Evolutionary conservation across 1,284 basidiomycete genomes (phyloP).

Genomic region (Mycosarcoma mackinlayi): DNA sequence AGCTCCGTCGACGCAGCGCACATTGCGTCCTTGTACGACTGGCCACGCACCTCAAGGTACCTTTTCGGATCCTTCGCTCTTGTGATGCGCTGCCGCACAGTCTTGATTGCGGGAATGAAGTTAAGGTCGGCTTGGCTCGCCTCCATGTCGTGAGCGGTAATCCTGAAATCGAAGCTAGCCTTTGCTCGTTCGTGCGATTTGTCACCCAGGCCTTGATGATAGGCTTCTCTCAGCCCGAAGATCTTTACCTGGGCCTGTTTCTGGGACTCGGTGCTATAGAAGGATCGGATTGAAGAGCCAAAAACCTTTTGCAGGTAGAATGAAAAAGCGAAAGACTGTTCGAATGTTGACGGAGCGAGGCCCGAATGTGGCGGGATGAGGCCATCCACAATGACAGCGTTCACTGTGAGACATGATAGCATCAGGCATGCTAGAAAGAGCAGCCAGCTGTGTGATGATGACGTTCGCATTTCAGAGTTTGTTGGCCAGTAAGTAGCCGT

Average conservation of each 20-base stretch:
- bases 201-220: slow-evolving; percentile 42
- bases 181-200: slow-evolving; percentile 36
- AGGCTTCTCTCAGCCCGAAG: slow-evolving; percentile 42
- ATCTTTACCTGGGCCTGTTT: slow-evolving; percentile 11
- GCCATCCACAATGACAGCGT: slow-evolving; percentile 17
- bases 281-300: slow-evolving; percentile 7
- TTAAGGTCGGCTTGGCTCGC: slow-evolving; percentile 14
- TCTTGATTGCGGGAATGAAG: slow-evolving; percentile 40
- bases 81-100: slow-evolving; percentile 39
- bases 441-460: slow-evolving; percentile 6
- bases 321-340: slow-evolving; percentile 29
- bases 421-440: slow-evolving; percentile 10
- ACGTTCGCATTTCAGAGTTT: slow-evolving; percentile 3
- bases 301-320: slow-evolving; percentile 26
- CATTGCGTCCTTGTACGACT: slow-evolving; percentile 39
- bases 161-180: slow-evolving; percentile 28
- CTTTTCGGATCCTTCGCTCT: slow-evolving; percentile 30
- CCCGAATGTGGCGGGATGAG: slow-evolving; percentile 22
- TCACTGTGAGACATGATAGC: slow-evolving; percentile 10
- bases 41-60: slow-evolving; percentile 44
- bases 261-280: not conserved
- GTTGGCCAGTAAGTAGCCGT: slow-evolving; percentile 6
- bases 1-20: slow-evolving; percentile 42
- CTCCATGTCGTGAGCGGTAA: slow-evolving; percentile 26
- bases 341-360: slow-evolving; percentile 3